Evolutionary conservation across 2,329 filamentous ascomycete species (phyloP), one percentile per base, ranked within the genome.

Genomic region (Hypoxylon sp.): DNA sequence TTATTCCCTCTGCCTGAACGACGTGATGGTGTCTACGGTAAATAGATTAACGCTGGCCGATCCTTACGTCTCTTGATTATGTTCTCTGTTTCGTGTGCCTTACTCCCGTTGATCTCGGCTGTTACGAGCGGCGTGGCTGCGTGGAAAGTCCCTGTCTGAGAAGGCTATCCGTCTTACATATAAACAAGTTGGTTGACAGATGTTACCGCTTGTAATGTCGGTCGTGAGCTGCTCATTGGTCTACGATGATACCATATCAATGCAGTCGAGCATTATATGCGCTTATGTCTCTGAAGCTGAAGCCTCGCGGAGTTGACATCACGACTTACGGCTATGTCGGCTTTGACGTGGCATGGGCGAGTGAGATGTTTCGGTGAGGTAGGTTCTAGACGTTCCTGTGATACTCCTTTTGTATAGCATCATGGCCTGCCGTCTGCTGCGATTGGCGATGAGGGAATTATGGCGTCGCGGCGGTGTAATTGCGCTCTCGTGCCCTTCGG

Each of bases 1-100:
- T 26, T 6, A 21, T 35, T 37, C 33, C 37, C 37, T 31, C 23
- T 26, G 18, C n/a, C 17, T 43, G 42, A 20, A n/a, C 41, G 27
- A 49, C 33, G 24, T 55, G 46, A 48, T 31, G 17, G 20, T 35
- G 29, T n/a, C n/a, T 37, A 47, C 27, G 23, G 13, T 31, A 41
- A 49, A 46, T 59, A 56, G 31, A 62, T 53, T 60, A 62, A 56
- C 20, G 46, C 33, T n/a, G 33, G 53, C 24, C 45, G 55, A 61
- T 63, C 61, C 51, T 58, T 54, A 63, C 60, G 57, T 61, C 55
- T 42, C 43, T 51, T 49, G 40, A 52, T 43, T 42, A 37, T 10
- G 45, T 27, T 54, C 48, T 61, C 55, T 63, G 60, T 60, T 63
- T 60, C 54, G 57, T 55, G 53, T 61, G 58, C 50, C 45, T 60